Conservation (phyloP, 345 rosid genomes). For the Schrenkiella parvula region DNA sequence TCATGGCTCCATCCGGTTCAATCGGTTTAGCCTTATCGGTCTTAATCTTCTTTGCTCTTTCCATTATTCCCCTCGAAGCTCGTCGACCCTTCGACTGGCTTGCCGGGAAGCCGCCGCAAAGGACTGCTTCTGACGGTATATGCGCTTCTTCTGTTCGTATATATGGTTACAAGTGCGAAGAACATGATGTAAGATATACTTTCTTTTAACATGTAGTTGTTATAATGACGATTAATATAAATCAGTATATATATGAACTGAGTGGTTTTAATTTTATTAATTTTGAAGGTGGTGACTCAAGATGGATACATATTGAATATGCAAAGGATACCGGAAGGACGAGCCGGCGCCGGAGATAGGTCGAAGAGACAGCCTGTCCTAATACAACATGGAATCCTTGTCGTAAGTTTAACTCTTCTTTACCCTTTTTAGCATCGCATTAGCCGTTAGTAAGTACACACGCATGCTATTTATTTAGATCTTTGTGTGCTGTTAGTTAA, state of each 20-base stretch:
- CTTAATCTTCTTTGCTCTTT: slow-evolving; percentile 18
- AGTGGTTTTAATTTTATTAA: background rate
- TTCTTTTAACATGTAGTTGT: background rate
- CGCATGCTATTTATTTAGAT: background rate
- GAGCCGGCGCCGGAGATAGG: slow-evolving; percentile 17
- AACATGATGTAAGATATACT: slow-evolving; percentile 46
- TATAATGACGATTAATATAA: background rate
- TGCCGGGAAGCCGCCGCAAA: background rate
- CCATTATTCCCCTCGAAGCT: slow-evolving; percentile 22
- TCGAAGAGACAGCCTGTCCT: slow-evolving; percentile 56
- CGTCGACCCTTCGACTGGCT: slow-evolving; percentile 22
- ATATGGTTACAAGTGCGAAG: slow-evolving; percentile 83
- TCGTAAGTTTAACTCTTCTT: slow-evolving; percentile 44
- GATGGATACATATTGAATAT: slow-evolving; percentile 75
- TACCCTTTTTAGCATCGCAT: slow-evolving; percentile 3
- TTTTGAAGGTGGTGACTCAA: slow-evolving; percentile 53
- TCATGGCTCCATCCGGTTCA: slow-evolving; percentile 13
- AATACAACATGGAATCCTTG: slow-evolving; percentile 86
- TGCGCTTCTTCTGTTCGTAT: slow-evolving; percentile 58
- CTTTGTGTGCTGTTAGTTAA: background rate
- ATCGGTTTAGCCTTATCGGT: slow-evolving; percentile 14
- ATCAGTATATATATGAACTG: background rate
- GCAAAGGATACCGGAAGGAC: slow-evolving; percentile 78
- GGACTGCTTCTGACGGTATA: slow-evolving; percentile 38
- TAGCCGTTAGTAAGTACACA: background rate